Percentiles rank a stretch among this genome's conserved stretches.
Evolutionary conservation across 2,329 filamentous ascomycete genomes (phyloP).

Genomic region (Talaromyces sp.): DNA sequence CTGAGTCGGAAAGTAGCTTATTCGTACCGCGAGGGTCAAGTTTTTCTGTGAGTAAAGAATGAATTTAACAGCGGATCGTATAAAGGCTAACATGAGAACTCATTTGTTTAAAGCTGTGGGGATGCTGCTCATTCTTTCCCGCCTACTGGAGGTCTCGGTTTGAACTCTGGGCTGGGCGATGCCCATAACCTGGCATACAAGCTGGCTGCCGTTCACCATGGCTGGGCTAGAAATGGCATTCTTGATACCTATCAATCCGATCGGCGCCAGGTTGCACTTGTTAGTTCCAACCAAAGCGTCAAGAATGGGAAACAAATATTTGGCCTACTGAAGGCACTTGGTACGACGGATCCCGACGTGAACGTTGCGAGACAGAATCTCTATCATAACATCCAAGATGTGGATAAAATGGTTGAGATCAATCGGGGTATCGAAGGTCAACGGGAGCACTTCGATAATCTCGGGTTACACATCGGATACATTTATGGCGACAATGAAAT

Average conservation of each 20-base stretch:
- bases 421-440: constrained; percentile 37
- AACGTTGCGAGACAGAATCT: constrained; percentile 34
- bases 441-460: constrained; percentile 48
- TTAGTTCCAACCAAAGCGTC: constrained; percentile 48
- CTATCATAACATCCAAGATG: constrained; percentile 32
- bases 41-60: constrained; percentile 38
- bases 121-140: constrained; percentile 60
- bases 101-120: constrained; percentile 42
- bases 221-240: constrained; percentile 26
- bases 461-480: constrained; percentile 48
- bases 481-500: constrained; percentile 41
- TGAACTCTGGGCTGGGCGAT: constrained; percentile 57
- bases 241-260: constrained; percentile 44
- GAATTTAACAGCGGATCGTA: background rate
- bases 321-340: constrained; percentile 42
- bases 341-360: constrained; percentile 32
- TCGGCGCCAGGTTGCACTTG: constrained; percentile 42
- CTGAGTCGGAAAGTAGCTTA: constrained; percentile 47
- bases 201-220: constrained; percentile 41
- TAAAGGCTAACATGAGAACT: background rate
- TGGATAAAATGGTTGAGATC: constrained; percentile 13
- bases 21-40: constrained; percentile 37
- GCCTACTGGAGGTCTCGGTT: constrained; percentile 57
- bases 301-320: constrained; percentile 51
- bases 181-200: constrained; percentile 53